A percentile compares a stretch with the other conserved stretches of the same genome.
Conservation (phyloP, 31 red algal species). For the Odonthalia washingtoniensis region DNA sequence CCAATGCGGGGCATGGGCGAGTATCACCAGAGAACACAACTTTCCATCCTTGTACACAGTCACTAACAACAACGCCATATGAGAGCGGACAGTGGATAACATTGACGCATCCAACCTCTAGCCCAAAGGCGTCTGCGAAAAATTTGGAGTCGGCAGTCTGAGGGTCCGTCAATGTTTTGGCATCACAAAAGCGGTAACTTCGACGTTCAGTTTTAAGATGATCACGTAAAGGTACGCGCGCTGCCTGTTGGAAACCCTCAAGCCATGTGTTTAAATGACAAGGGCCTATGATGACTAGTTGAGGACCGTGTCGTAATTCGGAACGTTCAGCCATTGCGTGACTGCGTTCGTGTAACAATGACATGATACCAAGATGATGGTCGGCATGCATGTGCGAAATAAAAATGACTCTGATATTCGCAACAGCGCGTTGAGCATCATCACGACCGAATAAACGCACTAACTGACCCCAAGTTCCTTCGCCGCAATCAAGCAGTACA, state of each 20-base stretch:
- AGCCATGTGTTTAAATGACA: slow-evolving; percentile 72
- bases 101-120: slow-evolving; percentile 74
- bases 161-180: slow-evolving; percentile 60
- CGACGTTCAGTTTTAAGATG: slow-evolving; percentile 1
- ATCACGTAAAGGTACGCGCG: slow-evolving; percentile 43
- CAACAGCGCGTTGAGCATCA: slow-evolving; percentile 40
- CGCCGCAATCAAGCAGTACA: slow-evolving; percentile 91
- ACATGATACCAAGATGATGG: slow-evolving; percentile 91
- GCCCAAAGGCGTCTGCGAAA: slow-evolving; percentile 84
- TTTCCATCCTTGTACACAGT: slow-evolving; percentile 69
- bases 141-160: slow-evolving; percentile 71
- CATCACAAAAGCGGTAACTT: slow-evolving; percentile 74
- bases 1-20: slow-evolving; percentile 75
- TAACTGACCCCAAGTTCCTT: slow-evolving; percentile 98
- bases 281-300: slow-evolving; percentile 86
- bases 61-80: slow-evolving; percentile 79
- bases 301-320: slow-evolving; percentile 52
- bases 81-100: slow-evolving; percentile 89
- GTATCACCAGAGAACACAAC: slow-evolving; percentile 97
- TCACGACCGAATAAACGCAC: slow-evolving; percentile 72
- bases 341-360: slow-evolving; percentile 65
- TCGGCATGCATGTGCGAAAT: slow-evolving; percentile 99
- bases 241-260: slow-evolving; percentile 50
- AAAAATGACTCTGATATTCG: slow-evolving; percentile 62
- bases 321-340: slow-evolving; percentile 32